Percentiles rank a stretch among this genome's conserved stretches.
phyloP scores from a whole-genome alignment of 2,329 filamentous ascomycete genomes.

The Colletotrichum gloeosporioides region DNA sequence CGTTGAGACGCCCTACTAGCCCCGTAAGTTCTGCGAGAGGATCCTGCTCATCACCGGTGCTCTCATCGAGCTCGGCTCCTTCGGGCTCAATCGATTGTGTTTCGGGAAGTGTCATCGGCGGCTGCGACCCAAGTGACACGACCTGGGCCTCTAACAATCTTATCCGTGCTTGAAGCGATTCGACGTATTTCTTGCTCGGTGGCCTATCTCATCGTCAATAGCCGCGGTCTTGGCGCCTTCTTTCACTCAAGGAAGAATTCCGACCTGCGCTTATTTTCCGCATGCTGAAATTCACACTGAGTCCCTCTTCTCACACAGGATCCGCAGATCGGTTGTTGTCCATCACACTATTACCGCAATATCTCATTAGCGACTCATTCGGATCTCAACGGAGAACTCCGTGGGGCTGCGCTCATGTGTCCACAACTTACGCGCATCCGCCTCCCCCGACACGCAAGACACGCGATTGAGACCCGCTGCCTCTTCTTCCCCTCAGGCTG shows the following conservation, averaged over 20 bases:
- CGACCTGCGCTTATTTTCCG: conserved; percentile 20
- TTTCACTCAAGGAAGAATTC: not conserved
- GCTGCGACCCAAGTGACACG: not conserved
- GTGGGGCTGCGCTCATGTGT: not conserved
- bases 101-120: not conserved
- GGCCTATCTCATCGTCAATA: conserved; percentile 18
- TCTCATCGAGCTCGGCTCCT: not conserved
- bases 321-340: conserved; percentile 14
- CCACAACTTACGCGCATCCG: conserved; percentile 17
- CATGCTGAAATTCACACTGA: conserved; percentile 16
- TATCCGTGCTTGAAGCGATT: conserved; percentile 26
- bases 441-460: conserved; percentile 19
- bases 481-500: conserved; percentile 5
- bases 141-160: conserved; percentile 21
- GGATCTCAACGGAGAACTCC: not conserved
- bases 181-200: conserved; percentile 29
- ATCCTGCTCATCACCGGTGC: not conserved
- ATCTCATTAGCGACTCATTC: not conserved
- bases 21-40: conserved; percentile 23
- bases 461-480: conserved; percentile 23
- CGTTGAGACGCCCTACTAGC: conserved; percentile 8
- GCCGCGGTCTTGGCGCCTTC: too few species aligned
- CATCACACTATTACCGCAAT: conserved; percentile 13
- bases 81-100: not conserved
- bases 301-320: conserved; percentile 8